These are phyloP conservation scores for Colletotrichum abscissum DNA, from an alignment of 2,329 filamentous ascomycete species.

Conservation along the genomic window DNA sequence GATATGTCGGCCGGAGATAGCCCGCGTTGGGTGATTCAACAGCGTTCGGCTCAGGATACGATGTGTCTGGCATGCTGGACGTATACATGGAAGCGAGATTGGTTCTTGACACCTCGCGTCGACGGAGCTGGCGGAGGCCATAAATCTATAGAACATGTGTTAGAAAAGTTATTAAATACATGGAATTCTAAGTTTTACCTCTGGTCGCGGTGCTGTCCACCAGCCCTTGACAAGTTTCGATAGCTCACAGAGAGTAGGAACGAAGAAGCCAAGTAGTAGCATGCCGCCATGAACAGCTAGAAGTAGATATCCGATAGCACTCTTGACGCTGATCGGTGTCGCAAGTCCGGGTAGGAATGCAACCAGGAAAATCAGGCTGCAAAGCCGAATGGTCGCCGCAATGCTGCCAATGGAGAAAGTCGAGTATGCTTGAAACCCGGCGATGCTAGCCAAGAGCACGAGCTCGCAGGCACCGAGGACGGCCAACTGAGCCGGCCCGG, in stretches of 20 bases:
- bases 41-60: slow-evolving; percentile 2
- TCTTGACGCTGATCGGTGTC: slow-evolving; percentile 64
- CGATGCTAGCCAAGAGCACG: slow-evolving; percentile 60
- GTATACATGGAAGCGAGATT: slow-evolving; percentile 23
- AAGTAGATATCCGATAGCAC: slow-evolving; percentile 77
- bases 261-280: slow-evolving; percentile 75
- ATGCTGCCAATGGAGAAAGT: slow-evolving; percentile 28
- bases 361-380: slow-evolving; percentile 54
- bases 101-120: slow-evolving; percentile 35
- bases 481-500: slow-evolving; percentile 71
- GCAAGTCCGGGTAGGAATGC: slow-evolving; percentile 71
- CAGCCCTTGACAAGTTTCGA: slow-evolving; percentile 10
- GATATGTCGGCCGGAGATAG: slow-evolving; percentile 19
- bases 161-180: background rate
- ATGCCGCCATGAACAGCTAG: slow-evolving; percentile 74
- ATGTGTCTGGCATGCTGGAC: background rate
- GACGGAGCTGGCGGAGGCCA: slow-evolving; percentile 42
- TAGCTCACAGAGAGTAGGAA: slow-evolving; percentile 62
- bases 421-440: slow-evolving; percentile 33
- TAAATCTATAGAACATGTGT: slow-evolving; percentile 17
- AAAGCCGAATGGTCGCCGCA: slow-evolving; percentile 54
- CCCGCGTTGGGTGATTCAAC: slow-evolving; percentile 5
- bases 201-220: slow-evolving; percentile 8
- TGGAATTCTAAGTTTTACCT: slow-evolving; percentile 28
- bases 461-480: slow-evolving; percentile 77